These are phyloP conservation scores for Blastobotrys malaysiensis DNA, from an alignment of 1,139 yeast species.

Conservation along the genomic window DNA sequence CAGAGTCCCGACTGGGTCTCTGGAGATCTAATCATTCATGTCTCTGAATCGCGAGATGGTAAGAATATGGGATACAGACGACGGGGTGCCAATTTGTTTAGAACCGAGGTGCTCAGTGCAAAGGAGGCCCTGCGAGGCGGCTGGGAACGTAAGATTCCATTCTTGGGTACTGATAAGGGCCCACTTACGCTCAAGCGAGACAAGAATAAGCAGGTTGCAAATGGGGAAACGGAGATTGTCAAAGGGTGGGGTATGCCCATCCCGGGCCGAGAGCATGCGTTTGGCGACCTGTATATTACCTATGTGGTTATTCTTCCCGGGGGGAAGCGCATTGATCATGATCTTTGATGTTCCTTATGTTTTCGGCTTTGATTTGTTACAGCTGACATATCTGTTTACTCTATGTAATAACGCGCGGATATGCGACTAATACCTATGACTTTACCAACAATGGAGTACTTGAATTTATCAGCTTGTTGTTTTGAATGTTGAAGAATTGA, in stretches of 20 bases:
- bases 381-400: not conserved
- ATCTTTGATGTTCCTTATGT: not conserved
- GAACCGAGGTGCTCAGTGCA: slow-evolving; percentile 72
- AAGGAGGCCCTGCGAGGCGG: slow-evolving; percentile 73
- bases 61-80: slow-evolving; percentile 74
- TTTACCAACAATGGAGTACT: too few species aligned
- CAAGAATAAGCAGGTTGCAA: slow-evolving; percentile 46
- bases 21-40: slow-evolving; percentile 65
- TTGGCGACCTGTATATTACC: slow-evolving; percentile 72
- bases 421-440: not conserved
- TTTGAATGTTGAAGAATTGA: too few species aligned
- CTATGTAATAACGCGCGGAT: not conserved
- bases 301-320: slow-evolving; percentile 55
- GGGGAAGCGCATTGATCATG: slow-evolving; percentile 15
- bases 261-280: slow-evolving; percentile 44
- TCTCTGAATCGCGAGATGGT: slow-evolving; percentile 40
- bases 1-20: slow-evolving; percentile 74
- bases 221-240: slow-evolving; percentile 68
- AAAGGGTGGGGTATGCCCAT: slow-evolving; percentile 84
- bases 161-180: slow-evolving; percentile 55
- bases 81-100: slow-evolving; percentile 62
- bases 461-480: too few species aligned
- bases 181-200: slow-evolving; percentile 45
- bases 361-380: not conserved
- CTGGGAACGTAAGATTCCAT: slow-evolving; percentile 65